Base-by-base conservation (phyloP, 1,284 basidiomycete species). In the Erythrobasidium hasegawianum region DNA sequence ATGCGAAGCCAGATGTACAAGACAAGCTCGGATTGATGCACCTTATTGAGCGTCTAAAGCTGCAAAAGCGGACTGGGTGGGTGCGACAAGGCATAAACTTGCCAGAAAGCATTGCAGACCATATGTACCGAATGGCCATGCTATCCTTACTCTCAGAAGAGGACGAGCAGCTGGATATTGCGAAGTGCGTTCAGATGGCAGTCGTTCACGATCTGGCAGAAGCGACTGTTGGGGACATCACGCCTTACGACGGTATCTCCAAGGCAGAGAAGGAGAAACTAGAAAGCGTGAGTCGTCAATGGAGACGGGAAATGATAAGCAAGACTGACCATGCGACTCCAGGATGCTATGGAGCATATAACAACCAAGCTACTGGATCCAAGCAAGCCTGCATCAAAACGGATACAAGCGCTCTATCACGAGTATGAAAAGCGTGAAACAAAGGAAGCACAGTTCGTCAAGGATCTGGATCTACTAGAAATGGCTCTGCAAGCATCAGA, bases 91-190 rank as follows among this genome's bases (percentile, higher is more conserved):
- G 87, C 52, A 90, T 89, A 74, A 75, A 81, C 71, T 50, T 57
- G 54, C 57, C 52, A 40, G 76, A 79, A 61, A 94, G 90, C 72
- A 95, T 97, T 69, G 87, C 91, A 2, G 94, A 97, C 76, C 94
- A 97, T 76, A 97, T 96, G 94, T 95, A 96, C 77, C 83, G 95
- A 61, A 97, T 97, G 95, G 88, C 90, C 1, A 78, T 97, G 22
- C 82, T 97, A 52, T 87, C 91, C 84, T 87, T 92, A 70, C 83
- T 81, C 14, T 80, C 80, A 5, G 76, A 83, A 1, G 84, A 85
- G 1, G 89, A 89, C 70, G 59, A 80, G 2, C 81, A 78, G 0
- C 82, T 95, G 8, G 89, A 96, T 75, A 81, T 92, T 8, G 79
- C 86, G 43, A 91, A 88, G 81, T 92, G 89, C 68, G 87, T 91